Percentiles rank a stretch among this genome's conserved stretches.
Evolutionary conservation across 2,329 filamentous ascomycete genomes (phyloP).

Genomic region (Aspergillus vadensis): DNA sequence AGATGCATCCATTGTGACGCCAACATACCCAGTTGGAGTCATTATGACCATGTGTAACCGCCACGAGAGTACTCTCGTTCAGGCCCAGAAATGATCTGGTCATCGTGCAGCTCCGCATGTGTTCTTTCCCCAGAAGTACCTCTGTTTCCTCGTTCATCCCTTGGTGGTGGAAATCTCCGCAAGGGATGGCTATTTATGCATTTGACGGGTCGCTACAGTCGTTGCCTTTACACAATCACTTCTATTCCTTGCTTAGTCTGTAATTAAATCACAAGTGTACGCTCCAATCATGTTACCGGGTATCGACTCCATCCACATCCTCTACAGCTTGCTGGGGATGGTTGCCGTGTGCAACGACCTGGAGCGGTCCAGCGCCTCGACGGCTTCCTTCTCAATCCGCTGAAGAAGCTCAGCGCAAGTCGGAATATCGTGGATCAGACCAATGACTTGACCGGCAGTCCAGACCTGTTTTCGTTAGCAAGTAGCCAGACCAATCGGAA

Average conservation of each 20-base stretch:
- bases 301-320: not conserved
- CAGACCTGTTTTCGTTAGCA: conserved; percentile 65
- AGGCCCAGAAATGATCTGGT: not conserved
- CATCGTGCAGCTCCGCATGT: not conserved
- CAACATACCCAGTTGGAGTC: not conserved
- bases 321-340: conserved; percentile 59
- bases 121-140: not conserved
- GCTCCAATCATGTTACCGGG: conserved; percentile 5
- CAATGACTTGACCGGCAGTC: conserved; percentile 96
- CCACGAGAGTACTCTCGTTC: not conserved
- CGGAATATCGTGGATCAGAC: conserved; percentile 79
- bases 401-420: conserved; percentile 69
- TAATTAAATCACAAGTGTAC: conserved; percentile 13
- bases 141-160: not conserved
- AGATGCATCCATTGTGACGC: not conserved
- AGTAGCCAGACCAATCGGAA: conserved; percentile 27
- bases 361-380: conserved; percentile 64
- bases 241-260: conserved; percentile 10
- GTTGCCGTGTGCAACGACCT: conserved; percentile 54
- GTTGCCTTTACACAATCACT: not conserved
- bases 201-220: conserved; percentile 1
- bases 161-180: not conserved
- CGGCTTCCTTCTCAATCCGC: conserved; percentile 76
- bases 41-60: not conserved
- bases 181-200: not conserved